phyloP scores from a whole-genome alignment of 106 monocot genomes.

The Acorus gramineus region DNA sequence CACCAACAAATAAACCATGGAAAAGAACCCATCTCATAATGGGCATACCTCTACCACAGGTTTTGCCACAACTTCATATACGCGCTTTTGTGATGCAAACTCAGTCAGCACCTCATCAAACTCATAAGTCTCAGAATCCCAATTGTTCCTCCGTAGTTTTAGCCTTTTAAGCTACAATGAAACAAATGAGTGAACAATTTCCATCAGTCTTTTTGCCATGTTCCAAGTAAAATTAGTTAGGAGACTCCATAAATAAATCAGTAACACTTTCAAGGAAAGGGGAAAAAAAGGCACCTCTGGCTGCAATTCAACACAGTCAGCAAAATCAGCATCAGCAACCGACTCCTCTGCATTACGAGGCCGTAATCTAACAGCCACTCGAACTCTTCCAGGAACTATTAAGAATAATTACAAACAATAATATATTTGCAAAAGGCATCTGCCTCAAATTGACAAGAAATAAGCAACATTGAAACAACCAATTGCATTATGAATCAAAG shows the following conservation, averaged over 20 bases:
- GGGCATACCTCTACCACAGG: conserved; percentile 86
- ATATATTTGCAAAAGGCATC: too few relatives aligned
- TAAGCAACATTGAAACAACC: too few relatives aligned
- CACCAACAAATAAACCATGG: too few relatives aligned
- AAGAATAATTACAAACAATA: too few relatives aligned
- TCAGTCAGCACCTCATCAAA: conserved; percentile 98
- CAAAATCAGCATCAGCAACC: conserved; percentile 91
- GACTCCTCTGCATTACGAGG: conserved; percentile 83
- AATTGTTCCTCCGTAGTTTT: conserved; percentile 96
- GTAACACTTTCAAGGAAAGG: not conserved
- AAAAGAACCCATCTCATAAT: not conserved
- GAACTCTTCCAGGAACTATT: conserved; percentile 88
- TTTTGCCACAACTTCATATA: conserved; percentile 95
- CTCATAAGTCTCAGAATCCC: conserved; percentile 97
- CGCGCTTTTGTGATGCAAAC: conserved; percentile 91
- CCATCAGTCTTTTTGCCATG: too few relatives aligned
- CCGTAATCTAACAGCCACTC: conserved; percentile 90
- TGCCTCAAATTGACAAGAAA: too few relatives aligned
- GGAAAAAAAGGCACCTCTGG: conserved; percentile 52
- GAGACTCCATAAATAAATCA: too few relatives aligned
- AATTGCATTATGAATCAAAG: too few relatives aligned
- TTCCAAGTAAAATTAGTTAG: too few relatives aligned
- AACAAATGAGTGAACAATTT: too few relatives aligned
- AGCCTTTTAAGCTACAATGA: conserved; percentile 72
- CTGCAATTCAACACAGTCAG: conserved; percentile 95